A percentile compares a stretch with the other conserved stretches of the same genome.
These are phyloP conservation scores for Microcos paniculata DNA, from an alignment of 345 rosid genomes.

Conservation along the genomic window DNA sequence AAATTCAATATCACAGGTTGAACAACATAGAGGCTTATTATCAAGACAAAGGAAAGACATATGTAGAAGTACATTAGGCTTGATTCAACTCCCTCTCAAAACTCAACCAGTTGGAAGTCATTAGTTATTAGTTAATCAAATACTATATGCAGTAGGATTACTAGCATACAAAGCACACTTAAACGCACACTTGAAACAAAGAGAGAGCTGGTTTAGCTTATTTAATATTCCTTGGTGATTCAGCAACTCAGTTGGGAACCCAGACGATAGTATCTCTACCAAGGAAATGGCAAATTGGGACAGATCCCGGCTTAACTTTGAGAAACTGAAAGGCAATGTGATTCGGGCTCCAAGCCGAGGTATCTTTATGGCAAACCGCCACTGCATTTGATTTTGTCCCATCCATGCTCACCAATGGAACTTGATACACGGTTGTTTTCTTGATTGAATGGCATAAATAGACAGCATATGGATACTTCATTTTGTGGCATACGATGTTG, in stretches of 20 bases:
- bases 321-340: slow-evolving; percentile 66
- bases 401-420: slow-evolving; percentile 56
- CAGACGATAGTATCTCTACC: slow-evolving; percentile 60
- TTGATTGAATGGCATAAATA: slow-evolving; percentile 68
- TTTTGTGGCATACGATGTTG: slow-evolving; percentile 72
- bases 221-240: too few species aligned
- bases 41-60: too few species aligned
- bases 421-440: slow-evolving; percentile 48
- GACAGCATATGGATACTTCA: slow-evolving; percentile 66
- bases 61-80: too few species aligned
- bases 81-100: too few species aligned
- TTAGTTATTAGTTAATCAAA: too few species aligned
- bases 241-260: slow-evolving; percentile 29
- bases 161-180: too few species aligned
- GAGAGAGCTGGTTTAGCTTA: too few species aligned
- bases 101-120: too few species aligned
- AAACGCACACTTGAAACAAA: too few species aligned
- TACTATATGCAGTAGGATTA: too few species aligned
- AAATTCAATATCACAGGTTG: too few species aligned
- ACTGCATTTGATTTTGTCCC: slow-evolving; percentile 57
- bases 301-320: slow-evolving; percentile 61
- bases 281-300: slow-evolving; percentile 74
- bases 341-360: slow-evolving; percentile 74
- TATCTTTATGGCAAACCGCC: slow-evolving; percentile 76
- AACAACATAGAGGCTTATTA: too few species aligned